Evolutionary conservation across 192 early-diverging fungal species (phyloP).

Genomic region (Rhizoclosmatium sp.): DNA sequence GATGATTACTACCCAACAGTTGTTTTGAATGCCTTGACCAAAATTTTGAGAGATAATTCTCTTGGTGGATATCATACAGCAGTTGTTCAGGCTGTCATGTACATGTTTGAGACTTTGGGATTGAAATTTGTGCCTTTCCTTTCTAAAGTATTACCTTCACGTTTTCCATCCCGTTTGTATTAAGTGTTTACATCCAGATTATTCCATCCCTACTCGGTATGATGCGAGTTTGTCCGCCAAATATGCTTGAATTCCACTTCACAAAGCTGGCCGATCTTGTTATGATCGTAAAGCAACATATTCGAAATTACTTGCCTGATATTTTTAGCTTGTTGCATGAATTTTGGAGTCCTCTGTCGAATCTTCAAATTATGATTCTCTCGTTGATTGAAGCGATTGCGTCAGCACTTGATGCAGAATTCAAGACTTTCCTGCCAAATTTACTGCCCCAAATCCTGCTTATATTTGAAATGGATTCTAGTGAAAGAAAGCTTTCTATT

Average conservation of each 20-base stretch:
- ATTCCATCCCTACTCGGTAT: conserved; percentile 89
- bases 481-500: conserved; percentile 68
- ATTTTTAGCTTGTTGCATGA: conserved; percentile 82
- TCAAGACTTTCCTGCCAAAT: conserved; percentile 82
- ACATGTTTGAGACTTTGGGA: conserved; percentile 90
- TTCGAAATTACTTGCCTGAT: conserved; percentile 84
- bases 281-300: conserved; percentile 84
- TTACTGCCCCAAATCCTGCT: conserved; percentile 85
- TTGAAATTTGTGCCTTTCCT: conserved; percentile 90
- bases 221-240: conserved; percentile 80
- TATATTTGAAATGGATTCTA: conserved; percentile 81
- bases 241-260: conserved; percentile 90
- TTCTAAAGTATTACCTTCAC: conserved; percentile 65
- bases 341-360: conserved; percentile 72
- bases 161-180: background rate
- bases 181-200: conserved; percentile 58
- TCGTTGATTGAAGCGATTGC: conserved; percentile 87
- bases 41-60: conserved; percentile 84
- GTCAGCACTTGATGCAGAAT: conserved; percentile 84
- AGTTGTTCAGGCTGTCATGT: conserved; percentile 90
- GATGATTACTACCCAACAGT: conserved; percentile 93
- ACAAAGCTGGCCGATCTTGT: conserved; percentile 86
- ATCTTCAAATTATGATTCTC: conserved; percentile 84
- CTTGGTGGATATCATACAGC: conserved; percentile 83
- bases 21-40: conserved; percentile 85